These are phyloP conservation scores for Hsuehochloa calcarea DNA, from an alignment of 176 grass and related monocot species.

Conservation along the genomic window DNA sequence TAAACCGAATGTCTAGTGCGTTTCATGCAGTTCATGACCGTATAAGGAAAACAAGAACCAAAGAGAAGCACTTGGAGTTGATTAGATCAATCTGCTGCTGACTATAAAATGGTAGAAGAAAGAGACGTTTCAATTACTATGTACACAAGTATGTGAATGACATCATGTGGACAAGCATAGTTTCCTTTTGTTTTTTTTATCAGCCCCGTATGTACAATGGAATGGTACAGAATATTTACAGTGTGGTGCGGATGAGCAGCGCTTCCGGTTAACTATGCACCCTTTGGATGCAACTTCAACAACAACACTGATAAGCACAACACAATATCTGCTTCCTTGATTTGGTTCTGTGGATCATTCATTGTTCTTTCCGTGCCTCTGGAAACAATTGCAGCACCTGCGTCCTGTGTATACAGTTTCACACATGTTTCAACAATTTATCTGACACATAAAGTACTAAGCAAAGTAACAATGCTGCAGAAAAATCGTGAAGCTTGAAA, in stretches of 20 bases:
- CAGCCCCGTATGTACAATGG: neutral
- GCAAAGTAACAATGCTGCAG: neutral
- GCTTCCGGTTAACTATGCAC: neutral
- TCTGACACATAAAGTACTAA: neutral
- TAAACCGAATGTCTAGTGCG: neutral
- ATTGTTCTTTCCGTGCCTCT: slow-evolving; percentile 51
- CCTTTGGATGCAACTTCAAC: neutral
- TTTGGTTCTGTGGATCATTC: slow-evolving; percentile 33
- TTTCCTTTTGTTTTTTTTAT: neutral
- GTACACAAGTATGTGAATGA: neutral
- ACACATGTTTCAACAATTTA: slow-evolving; percentile 12
- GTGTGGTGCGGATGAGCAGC: neutral
- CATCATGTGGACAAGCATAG: neutral
- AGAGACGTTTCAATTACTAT: neutral
- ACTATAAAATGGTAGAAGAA: neutral
- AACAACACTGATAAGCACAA: neutral
- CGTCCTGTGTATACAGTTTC: slow-evolving; percentile 44
- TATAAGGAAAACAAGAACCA: neutral
- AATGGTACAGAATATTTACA: slow-evolving; percentile 38
- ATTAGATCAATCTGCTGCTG: neutral
- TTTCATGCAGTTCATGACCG: neutral
- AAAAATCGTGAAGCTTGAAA: neutral
- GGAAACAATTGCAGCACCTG: slow-evolving; percentile 65
- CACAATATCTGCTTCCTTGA: neutral
- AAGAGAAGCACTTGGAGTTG: neutral